phyloP scores from a whole-genome alignment of 176 grass and related monocot species.

The Aegilops umbellulata region DNA sequence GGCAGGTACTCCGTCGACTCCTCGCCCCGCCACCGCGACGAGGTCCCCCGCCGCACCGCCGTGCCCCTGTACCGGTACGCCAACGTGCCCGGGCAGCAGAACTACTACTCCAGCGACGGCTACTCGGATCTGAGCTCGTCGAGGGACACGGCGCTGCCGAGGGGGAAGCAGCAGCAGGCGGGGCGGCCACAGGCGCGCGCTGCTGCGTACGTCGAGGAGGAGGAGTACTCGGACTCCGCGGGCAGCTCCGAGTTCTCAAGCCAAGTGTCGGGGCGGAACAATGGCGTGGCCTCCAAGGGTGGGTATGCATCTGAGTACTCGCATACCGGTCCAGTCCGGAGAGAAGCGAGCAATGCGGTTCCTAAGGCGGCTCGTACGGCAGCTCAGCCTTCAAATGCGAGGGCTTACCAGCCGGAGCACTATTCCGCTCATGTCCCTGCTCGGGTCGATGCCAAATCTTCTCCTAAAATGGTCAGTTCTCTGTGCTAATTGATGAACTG shows the following conservation, averaged over 20 bases:
- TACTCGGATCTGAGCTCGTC: conserved; percentile 93
- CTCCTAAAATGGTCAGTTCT: conserved; percentile 30
- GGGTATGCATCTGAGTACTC: conserved; percentile 55
- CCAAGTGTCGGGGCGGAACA: conserved; percentile 34
- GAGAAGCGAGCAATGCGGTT: conserved; percentile 35
- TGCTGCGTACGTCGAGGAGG: conserved; percentile 53
- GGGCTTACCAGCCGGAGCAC: conserved; percentile 21
- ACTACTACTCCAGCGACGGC: conserved; percentile 85
- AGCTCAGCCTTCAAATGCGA: conserved; percentile 17
- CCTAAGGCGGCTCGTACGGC: conserved; percentile 24
- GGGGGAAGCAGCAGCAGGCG: conserved; percentile 41
- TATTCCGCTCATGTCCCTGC: conserved; percentile 43
- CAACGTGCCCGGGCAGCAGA: conserved; percentile 32
- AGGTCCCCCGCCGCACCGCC: conserved; percentile 12
- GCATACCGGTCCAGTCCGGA: conserved; percentile 36
- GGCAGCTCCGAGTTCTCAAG: conserved; percentile 81
- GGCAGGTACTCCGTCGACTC: conserved; percentile 77
- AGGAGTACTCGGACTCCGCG: conserved; percentile 73
- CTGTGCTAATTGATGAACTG: background rate
- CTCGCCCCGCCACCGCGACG: conserved; percentile 50
- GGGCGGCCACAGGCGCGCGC: conserved; percentile 32
- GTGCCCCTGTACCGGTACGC: conserved; percentile 44
- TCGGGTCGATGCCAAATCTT: conserved; percentile 27
- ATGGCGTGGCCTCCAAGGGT: conserved; percentile 42
- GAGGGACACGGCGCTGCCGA: conserved; percentile 59